phyloP scores from a whole-genome alignment of 1,139 yeast species.

The Pichia sp. region DNA sequence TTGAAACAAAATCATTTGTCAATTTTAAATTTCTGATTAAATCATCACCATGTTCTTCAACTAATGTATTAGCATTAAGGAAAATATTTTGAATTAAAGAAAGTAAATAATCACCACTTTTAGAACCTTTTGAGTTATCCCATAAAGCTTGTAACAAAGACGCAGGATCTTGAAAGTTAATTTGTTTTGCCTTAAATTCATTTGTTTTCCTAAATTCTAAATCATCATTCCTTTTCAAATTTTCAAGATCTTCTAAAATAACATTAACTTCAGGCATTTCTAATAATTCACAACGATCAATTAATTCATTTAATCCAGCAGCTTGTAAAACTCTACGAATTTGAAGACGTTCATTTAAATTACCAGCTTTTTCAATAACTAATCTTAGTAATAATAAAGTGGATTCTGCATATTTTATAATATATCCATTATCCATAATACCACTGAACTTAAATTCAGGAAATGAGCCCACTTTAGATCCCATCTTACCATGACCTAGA shows the following conservation, averaged over 20 bases:
- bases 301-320: constrained; percentile 64
- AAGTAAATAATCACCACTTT: constrained; percentile 63
- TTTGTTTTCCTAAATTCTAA: constrained; percentile 57
- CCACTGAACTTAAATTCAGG: constrained; percentile 73
- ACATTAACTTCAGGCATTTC: constrained; percentile 59
- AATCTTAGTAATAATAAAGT: constrained; percentile 74
- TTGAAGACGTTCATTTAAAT: constrained; percentile 63
- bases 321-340: constrained; percentile 71
- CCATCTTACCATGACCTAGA: constrained; percentile 84
- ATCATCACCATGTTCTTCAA: constrained; percentile 40
- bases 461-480: constrained; percentile 88
- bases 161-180: constrained; percentile 70
- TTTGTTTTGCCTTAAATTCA: constrained; percentile 47
- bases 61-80: constrained; percentile 55
- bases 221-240: constrained; percentile 64
- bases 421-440: constrained; percentile 56
- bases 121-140: constrained; percentile 64
- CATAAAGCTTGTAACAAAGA: constrained; percentile 65
- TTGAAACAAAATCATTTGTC: constrained; percentile 77
- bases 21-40: constrained; percentile 64
- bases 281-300: constrained; percentile 55
- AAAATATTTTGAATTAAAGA: constrained; percentile 83
- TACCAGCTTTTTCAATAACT: constrained; percentile 60
- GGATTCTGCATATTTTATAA: constrained; percentile 74
- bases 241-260: constrained; percentile 61